A percentile compares a stretch with the other conserved stretches of the same genome.
Conservation (phyloP, 2,329 filamentous ascomycete genomes). For the Cytospora piceicola region DNA sequence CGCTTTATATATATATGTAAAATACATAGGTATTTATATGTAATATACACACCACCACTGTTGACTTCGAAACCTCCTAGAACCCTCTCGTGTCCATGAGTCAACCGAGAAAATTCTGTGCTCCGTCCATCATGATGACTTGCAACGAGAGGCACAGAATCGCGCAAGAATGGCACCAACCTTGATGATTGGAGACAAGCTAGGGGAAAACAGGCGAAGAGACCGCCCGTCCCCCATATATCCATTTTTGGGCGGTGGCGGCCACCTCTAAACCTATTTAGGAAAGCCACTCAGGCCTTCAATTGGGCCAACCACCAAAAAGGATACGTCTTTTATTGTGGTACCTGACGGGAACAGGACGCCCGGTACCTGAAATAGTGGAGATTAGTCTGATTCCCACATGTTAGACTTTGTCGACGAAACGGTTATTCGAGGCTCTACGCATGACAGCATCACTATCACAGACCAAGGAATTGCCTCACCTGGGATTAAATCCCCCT, state of each 20-base stretch:
- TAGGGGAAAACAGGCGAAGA: slow-evolving; percentile 18
- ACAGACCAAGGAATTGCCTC: background rate
- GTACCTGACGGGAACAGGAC: slow-evolving; percentile 19
- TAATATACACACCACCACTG: background rate
- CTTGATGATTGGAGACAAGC: slow-evolving; percentile 19
- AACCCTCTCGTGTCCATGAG: slow-evolving; percentile 17
- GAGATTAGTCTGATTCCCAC: slow-evolving; percentile 3
- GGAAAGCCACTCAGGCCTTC: slow-evolving; percentile 1
- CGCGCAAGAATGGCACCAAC: slow-evolving; percentile 24
- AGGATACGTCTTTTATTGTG: background rate
- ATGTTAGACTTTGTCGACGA: background rate
- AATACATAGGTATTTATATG: too few relatives aligned
- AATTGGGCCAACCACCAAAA: background rate
- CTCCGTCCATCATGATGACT: slow-evolving; percentile 20
- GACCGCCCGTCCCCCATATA: background rate
- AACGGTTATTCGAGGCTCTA: slow-evolving; percentile 26
- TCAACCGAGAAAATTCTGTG: slow-evolving; percentile 11
- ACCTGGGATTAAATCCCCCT: background rate
- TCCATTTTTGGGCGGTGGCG: slow-evolving; percentile 10
- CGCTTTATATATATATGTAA: slow-evolving; percentile 20
- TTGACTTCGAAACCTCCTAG: slow-evolving; percentile 2
- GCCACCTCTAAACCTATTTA: background rate
- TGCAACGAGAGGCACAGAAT: slow-evolving; percentile 18
- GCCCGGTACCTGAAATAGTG: slow-evolving; percentile 26
- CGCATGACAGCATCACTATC: background rate